Evolutionary conservation across 2,329 filamentous ascomycete genomes (phyloP), one percentile per base, ranked within the genome.

Genomic region (Fusarium multiceps): DNA sequence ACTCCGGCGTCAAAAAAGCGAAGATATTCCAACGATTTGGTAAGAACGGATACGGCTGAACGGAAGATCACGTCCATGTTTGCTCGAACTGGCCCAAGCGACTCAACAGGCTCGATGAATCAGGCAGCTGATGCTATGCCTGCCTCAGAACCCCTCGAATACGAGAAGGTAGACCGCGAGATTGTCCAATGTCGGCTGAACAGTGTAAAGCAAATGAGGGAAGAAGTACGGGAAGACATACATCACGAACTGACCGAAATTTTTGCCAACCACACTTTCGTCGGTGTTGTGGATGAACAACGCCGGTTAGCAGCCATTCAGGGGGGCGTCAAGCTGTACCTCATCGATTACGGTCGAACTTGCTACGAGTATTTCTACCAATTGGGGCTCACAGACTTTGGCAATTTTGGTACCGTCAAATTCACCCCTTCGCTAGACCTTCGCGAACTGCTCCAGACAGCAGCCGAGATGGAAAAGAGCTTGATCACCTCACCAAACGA

Each of bases 61-160:
- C 92, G 94, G 62, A 99, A 99, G 79, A 99, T 99, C 68, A 99
- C 96, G 1, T 94, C 93, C 65, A 98, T 99, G 95, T 88, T 99
- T 61, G 56, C 74, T 32, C 86, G 89, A n/a, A 86, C 89, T 20
- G 81, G 84, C 53, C 55, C 73, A 13, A 57, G 68, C 40, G 72
- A 74, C 16, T 70, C 73, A 7, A 63, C 70, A n/a, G 66, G 59
- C 16, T 59, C 61, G 25, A 55, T 41, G 16, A 55, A 68, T 41
- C 65, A 56, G 4, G 73, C 73, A 28, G 78, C 79, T 10, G 83
- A 84, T 57, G 75, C 79, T 21, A 57, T 79, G 54, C 72, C 78
- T 13, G 64, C 72, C 9, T 78, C 76, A 6, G 86, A 90, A 55
- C 84, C 86, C 6, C 82, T 90, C 45, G 87, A 91, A 37, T 98